These are phyloP conservation scores for Xylaria longipes DNA, from an alignment of 495 filamentous ascomycete genomes.

Conservation along the genomic window DNA sequence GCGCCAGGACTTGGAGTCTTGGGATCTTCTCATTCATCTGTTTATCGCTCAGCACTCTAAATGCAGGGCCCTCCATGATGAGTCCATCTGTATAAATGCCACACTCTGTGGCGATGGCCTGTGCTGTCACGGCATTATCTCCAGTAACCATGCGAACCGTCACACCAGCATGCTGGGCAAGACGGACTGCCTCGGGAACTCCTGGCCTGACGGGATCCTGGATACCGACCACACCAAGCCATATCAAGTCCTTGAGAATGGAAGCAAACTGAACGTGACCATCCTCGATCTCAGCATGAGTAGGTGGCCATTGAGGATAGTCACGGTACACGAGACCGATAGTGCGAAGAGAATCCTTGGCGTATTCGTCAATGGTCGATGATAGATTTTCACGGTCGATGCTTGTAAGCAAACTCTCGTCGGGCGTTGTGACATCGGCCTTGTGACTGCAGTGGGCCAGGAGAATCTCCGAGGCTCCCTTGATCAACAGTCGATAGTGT, in stretches of 20 bases:
- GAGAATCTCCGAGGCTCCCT: conserved; percentile 76
- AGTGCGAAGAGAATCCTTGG: conserved; percentile 73
- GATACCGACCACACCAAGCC: conserved; percentile 75
- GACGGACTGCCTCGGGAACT: conserved; percentile 76
- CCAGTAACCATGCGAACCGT: conserved; percentile 92
- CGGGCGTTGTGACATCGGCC: conserved; percentile 34
- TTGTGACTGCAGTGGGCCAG: conserved; percentile 62
- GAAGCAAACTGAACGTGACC: conserved; percentile 67
- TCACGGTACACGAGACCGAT: conserved; percentile 78
- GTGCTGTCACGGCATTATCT: conserved; percentile 85
- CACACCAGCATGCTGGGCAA: conserved; percentile 79
- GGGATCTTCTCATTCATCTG: conserved; percentile 77
- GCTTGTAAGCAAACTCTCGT: conserved; percentile 34
- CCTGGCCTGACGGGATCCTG: conserved; percentile 78
- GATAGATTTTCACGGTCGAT: conserved; percentile 53
- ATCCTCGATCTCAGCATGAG: conserved; percentile 62
- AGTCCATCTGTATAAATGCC: conserved; percentile 82
- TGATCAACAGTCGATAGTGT: conserved; percentile 69
- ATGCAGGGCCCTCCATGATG: conserved; percentile 83
- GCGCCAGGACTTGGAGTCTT: conserved; percentile 79
- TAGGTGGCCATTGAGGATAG: conserved; percentile 77
- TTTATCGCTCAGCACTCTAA: conserved; percentile 69
- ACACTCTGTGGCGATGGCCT: conserved; percentile 83
- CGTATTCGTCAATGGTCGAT: conserved; percentile 65
- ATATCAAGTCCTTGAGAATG: conserved; percentile 71